Evolutionary conservation across 2,329 filamentous ascomycete species (phyloP).

Genomic region (Diatrype stigma): DNA sequence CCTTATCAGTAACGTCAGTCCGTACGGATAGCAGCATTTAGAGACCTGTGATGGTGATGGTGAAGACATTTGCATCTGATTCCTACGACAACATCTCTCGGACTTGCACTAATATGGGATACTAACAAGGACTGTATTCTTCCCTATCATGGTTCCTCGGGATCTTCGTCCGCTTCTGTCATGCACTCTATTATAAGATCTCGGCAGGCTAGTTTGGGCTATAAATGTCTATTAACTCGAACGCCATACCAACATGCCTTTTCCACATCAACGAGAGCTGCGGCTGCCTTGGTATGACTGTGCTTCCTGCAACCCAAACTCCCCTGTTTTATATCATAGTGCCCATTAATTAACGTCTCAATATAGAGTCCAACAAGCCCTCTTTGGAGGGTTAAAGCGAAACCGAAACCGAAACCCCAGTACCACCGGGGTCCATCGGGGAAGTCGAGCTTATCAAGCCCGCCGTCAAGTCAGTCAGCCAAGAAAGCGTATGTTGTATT

Average conservation of each 20-base stretch:
- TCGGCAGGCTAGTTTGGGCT: constrained; percentile 21
- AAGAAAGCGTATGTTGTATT: constrained; percentile 21
- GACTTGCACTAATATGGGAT: no score
- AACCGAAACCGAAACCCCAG: neutral
- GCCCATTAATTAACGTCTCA: no score
- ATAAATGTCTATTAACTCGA: constrained; percentile 2
- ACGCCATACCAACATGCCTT: constrained; percentile 19
- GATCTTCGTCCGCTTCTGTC: constrained; percentile 8
- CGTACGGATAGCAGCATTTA: neutral
- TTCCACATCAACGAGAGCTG: constrained; percentile 16
- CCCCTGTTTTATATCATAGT: neutral
- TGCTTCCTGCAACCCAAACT: neutral
- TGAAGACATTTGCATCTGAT: no score
- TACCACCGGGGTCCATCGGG: no score
- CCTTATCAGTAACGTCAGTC: neutral
- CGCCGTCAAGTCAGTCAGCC: neutral
- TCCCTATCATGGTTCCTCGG: constrained; percentile 6
- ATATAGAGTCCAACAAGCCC: neutral
- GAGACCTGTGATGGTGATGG: neutral
- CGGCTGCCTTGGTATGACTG: constrained; percentile 4
- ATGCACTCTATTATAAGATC: constrained; percentile 24
- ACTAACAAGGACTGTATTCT: no score
- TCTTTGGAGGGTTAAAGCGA: neutral
- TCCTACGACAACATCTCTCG: no score
- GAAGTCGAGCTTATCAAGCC: no score